Evolutionary conservation across 2,329 filamentous ascomycete species (phyloP), one percentile per base, ranked within the genome.

Genomic region (Parastagonospora avenae): DNA sequence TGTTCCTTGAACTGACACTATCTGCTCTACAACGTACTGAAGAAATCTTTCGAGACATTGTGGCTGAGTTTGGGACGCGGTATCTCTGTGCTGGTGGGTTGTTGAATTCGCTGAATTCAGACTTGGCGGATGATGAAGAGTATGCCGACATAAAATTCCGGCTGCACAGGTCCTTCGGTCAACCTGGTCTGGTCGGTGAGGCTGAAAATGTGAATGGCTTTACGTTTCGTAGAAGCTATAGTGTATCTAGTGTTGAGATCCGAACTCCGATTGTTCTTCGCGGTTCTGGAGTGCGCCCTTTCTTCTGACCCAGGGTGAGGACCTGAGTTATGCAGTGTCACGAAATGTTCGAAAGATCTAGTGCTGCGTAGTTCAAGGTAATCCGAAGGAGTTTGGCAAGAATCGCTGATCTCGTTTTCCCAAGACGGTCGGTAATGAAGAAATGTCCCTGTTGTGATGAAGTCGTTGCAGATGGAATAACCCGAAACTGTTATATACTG

Each of bases 11-110:
- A 16, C 31, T 3, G 6, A 14, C 32, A 32, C 11, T n/a, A 15
- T 10, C 16, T 10, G 12, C 11, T 7, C 3, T 36, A 11, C 19
- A 43, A 44, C 62, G 30, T 63, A 72, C 71, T n/a, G 53, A 32
- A 4, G 63, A 61, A 36, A 71, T 67, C 29, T 48, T 67, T 1
- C 54, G 55, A 16, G 68, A 59, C 71, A 73, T 73, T 19, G 39
- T 62, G 38, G 52, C 29, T 15, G 62, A 66, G 7, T 55, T 55
- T 31, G 66, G 63, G 2, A 62, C 16, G 2, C 50, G 48, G 47
- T 72, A 71, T 24, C 14, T 48, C 16, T 62, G 62, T 31, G 64
- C 55, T 31, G 63, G 65, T 19, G 64, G 68, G 37, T 55, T 67
- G 55, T 50, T 66, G 41, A 65, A 69, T 27, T 53, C 54, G 45